Conservation (phyloP, 192 early-diverging fungal genomes). For the Gorgonomyces haynaldii region DNA sequence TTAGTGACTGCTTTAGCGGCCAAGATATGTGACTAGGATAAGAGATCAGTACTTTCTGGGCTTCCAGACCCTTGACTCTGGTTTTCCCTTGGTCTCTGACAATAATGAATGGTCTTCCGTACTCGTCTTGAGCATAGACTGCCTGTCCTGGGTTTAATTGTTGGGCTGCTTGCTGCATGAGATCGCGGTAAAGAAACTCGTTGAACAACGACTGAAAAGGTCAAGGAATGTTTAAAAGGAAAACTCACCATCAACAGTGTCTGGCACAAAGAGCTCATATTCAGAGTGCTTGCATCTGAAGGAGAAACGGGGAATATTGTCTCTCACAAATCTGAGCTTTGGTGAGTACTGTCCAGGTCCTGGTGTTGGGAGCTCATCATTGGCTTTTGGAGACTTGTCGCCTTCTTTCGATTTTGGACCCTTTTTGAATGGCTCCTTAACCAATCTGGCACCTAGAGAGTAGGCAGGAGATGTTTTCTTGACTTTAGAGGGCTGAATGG, state of each 20-base stretch:
- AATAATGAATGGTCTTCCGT: constrained; percentile 96
- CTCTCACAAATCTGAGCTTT: constrained; percentile 26
- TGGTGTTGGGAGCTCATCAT: constrained; percentile 23
- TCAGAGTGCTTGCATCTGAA: constrained; percentile 47
- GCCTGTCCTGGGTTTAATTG: constrained; percentile 4
- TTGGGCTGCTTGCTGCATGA: background rate
- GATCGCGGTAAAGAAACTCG: background rate
- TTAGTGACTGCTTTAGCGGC: constrained; percentile 94
- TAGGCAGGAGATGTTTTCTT: constrained; percentile 40
- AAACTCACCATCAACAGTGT: constrained; percentile 33
- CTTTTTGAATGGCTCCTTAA: constrained; percentile 20
- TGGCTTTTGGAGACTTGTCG: constrained; percentile 20
- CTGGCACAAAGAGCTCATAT: constrained; percentile 45
- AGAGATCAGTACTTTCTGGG: constrained; percentile 67
- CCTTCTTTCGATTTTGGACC: constrained; percentile 17
- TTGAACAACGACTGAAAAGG: too few relatives aligned
- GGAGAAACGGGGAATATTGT: constrained; percentile 33
- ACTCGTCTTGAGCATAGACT: constrained; percentile 90
- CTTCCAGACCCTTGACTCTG: constrained; percentile 82
- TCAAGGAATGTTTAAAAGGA: too few relatives aligned
- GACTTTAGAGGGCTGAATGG: constrained; percentile 36
- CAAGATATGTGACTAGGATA: constrained; percentile 83
- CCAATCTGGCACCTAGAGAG: constrained; percentile 36
- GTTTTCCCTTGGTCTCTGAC: constrained; percentile 91
- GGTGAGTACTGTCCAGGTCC: constrained; percentile 46